phyloP scores from a whole-genome alignment of 2,329 filamentous ascomycete species.

The Fusarium dlaminii region DNA sequence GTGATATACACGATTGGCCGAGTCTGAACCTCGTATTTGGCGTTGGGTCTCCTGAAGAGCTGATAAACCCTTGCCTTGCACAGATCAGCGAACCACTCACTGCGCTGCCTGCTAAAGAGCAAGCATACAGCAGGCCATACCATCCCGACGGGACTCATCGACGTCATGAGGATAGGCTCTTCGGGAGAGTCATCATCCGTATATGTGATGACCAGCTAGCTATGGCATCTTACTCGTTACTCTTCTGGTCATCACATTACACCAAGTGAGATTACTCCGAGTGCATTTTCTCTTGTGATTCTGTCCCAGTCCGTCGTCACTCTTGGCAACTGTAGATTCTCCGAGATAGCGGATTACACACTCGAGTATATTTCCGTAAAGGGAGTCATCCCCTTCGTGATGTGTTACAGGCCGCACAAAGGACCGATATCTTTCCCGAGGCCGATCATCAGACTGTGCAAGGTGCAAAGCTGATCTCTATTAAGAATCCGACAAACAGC shows the following conservation, averaged over 20 bases:
- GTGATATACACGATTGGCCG: slow-evolving; percentile 22
- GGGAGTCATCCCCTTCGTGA: slow-evolving; percentile 25
- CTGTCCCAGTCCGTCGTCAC: background rate
- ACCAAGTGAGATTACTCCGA: slow-evolving; percentile 27
- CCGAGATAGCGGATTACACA: slow-evolving; percentile 25
- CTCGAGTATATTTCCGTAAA: slow-evolving; percentile 23
- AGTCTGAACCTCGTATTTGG: slow-evolving; percentile 30
- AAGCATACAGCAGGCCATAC: background rate
- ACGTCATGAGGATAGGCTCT: slow-evolving; percentile 2
- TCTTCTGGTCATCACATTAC: slow-evolving; percentile 7
- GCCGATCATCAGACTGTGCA: background rate
- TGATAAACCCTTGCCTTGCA: slow-evolving; percentile 2
- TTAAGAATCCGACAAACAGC: background rate
- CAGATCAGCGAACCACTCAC: background rate
- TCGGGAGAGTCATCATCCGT: background rate
- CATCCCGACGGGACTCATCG: background rate
- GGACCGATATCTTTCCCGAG: slow-evolving; percentile 26
- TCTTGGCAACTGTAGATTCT: slow-evolving; percentile 2
- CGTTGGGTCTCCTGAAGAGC: slow-evolving; percentile 2
- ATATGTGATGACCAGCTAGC: background rate
- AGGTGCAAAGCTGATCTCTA: background rate
- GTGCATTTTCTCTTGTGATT: background rate
- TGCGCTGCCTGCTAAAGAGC: slow-evolving; percentile 2
- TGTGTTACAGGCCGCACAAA: slow-evolving; percentile 27
- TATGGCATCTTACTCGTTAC: background rate